Base-by-base conservation (phyloP, 2,329 filamentous ascomycete species). In the Fusarium sp. region DNA sequence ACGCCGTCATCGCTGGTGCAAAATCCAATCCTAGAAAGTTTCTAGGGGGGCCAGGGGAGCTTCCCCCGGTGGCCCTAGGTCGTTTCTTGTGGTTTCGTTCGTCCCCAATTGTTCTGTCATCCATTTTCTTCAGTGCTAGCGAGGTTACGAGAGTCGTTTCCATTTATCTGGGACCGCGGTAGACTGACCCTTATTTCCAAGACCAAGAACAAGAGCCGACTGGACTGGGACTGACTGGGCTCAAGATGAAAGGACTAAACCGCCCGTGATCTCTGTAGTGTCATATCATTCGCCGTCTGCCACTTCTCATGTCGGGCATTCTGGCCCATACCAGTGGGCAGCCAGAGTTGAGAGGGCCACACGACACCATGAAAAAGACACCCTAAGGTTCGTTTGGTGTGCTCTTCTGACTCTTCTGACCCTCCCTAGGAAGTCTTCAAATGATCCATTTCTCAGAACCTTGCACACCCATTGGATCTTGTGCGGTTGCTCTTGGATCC, bases 381-480 rank as follows among this genome's bases (percentile, higher is more conserved):
- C 69, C 64, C 59, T 76, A 74, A 71, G 73, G 67, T 73, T 72
- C 38, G 53, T 65, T 61, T 50, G 53, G 69, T 62, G 69, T 69
- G 63, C 47, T 72, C 73, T 75, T 69, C 72, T 75, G 73, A 74
- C 71, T 74, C 73, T 72, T 67, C 59, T 75, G 73, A 76, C 75
- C 75, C 67, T 72, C 67, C 60, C 60, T 62, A 35, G 54, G 32
- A 53, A 58, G 52, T 49, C 49, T 57, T 38, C 47, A 47, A 58
- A 30, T 64, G 64, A 58, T 71, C 58, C 64, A 71, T 75, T 54
- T 64, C 46, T 47, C 47, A 58, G 50, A 62, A 69, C 60, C 67
- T 62, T 74, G 71, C 63, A 65, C 71, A 72, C 59, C 67, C 59
- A 61, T 44, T 74, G 49, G 52, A 46, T 61, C 23, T 67, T 42